Evolutionary conservation across 2,329 filamentous ascomycete species (phyloP), one percentile per base, ranked within the genome.

Genomic region (Aspergillus sp.): DNA sequence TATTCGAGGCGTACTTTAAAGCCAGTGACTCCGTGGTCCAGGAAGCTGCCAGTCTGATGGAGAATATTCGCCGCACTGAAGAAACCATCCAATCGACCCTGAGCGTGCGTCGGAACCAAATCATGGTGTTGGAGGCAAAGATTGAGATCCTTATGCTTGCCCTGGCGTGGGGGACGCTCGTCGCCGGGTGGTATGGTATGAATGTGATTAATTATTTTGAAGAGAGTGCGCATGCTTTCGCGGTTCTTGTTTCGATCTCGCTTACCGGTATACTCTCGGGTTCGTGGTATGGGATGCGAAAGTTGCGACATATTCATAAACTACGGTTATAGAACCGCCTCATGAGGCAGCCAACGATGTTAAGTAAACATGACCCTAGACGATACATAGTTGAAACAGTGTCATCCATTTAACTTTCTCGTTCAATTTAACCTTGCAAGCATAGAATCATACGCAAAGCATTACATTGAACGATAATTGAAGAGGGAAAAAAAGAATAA

Each of bases 151-250:
- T 60, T 43, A 67, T 67, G 56, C 49, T 68, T 4, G 62, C 59
- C 3, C 51, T 69, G n/a, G 61, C 62, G 0, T 54, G 54, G n/a
- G 62, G 60, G 1, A 69, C 65, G 0, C 54, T 68, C 28, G 57
- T 67, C 9, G 63, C 64, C 0, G 66, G 66, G 1, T 53, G 62
- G 12, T 64, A 65, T 46, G 66, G 64, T 2, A 68, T 68, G 65
- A 69, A 69, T 47, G 57, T 67, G 6, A 47, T 65, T 10, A 69
- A 67, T 42, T 64, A 60, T 39, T 50, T 62, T n/a, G 66, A 68
- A 46, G 62, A 67, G 2, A 60, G 52, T n/a, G 29, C 49, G 0
- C 55, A 45, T 9, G 65, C 61, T 5, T 67, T 68, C 54, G 42
- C 45, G 2, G 40, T 48, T 6, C 43, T 59, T 7, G 48, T 51